Evolutionary conservation across 805 yeast genomes (phyloP), one percentile per base, ranked within the genome.

Genomic region (Spathaspora boniae): DNA sequence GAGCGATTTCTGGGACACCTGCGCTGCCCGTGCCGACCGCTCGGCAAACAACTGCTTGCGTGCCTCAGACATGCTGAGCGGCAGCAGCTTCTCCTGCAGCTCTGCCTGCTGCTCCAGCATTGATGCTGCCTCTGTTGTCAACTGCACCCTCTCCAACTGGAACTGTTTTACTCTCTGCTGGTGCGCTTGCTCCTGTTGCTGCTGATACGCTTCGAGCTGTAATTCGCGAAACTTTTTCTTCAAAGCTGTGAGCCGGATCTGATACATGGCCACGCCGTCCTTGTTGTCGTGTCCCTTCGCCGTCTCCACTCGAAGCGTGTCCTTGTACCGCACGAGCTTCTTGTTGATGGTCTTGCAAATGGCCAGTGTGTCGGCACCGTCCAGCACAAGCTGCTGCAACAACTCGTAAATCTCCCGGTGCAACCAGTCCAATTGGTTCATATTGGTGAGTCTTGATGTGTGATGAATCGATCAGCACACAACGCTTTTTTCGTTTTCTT

Each of bases 111-210:
- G n/a, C n/a, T n/a, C n/a, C n/a, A n/a, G n/a, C 25, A 19, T 2
- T 16, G 8, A 6, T 25, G 11, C 12, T 9, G 14, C 18, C 11
- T 3, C 4, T 11, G 12, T 14, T 15, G 11, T 14, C 9, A 8
- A 16, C 6, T 18, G 6, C 12, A 12, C 19, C 16, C 31, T 28
- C 9, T 17, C 16, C 18, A 34, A 21, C 12, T 22, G 46, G 31
- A 44, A 65, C 42, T 50, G 52, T 7, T 45, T 47, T 9, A 66
- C 46, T 37, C 70, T 41, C 29, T 58, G 58, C 31, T 54, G 42
- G 41, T 64, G 70, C 4, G 54, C 42, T 9, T 46, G 33, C 21
- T 57, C 58, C 23, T 48, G 50, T 36, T 61, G 60, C 23, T 47
- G 34, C 4, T 44, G 40, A 30, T 58, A 48, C 4, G 60, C 48